Evolutionary conservation across 352 stramenopile species (phyloP), one percentile per base, ranked within the genome.

Genomic region (Globisporangium spiculum): DNA sequence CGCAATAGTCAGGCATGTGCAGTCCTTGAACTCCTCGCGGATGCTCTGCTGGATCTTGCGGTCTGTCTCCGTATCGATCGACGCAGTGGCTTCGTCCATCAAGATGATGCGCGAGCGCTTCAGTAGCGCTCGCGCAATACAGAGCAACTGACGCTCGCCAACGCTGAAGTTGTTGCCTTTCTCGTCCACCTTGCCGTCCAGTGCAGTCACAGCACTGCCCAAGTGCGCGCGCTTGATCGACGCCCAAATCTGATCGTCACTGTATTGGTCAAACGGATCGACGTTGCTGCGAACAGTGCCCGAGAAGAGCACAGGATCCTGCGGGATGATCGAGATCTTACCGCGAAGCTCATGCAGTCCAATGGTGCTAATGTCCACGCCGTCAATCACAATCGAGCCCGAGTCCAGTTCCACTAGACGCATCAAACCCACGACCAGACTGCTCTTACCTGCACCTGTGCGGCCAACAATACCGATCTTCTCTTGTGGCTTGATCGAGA

Each of bases 11-110:
- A 99, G 79, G 44, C 97, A 88, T 24, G 97, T 99, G 24, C 86
- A 91, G 44, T 97, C 83, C 1, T 71, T 69, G 77, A 99, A 99
- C 60, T 98, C 94, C 57, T 96, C 74, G 27, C 95, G 84, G 69
- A 99, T 98, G 27, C 88, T 97, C 24, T 78, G 75, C 74, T 96
- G 89, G 65, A 98, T 97, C 66, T 94, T 93, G 56, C 83, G 77
- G 76, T 99, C 95, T 3, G 87, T 97, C 63, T 93, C 86, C 9
- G 75, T 83, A 66, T 97, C 92, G 54, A 97, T 96, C 9, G 88
- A 95, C 16, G 92, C 92, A 9, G 97, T 99, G 2, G 97, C 97
- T 77, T 99, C 98, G 68, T 99, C 98, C 86, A 99, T 98, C 2
- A 99, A 74, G 41, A 99, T 87, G 38, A 99, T 97, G 14, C 75